Conservation (phyloP, 352 stramenopile genomes). For the Lagenidium giganteum region DNA sequence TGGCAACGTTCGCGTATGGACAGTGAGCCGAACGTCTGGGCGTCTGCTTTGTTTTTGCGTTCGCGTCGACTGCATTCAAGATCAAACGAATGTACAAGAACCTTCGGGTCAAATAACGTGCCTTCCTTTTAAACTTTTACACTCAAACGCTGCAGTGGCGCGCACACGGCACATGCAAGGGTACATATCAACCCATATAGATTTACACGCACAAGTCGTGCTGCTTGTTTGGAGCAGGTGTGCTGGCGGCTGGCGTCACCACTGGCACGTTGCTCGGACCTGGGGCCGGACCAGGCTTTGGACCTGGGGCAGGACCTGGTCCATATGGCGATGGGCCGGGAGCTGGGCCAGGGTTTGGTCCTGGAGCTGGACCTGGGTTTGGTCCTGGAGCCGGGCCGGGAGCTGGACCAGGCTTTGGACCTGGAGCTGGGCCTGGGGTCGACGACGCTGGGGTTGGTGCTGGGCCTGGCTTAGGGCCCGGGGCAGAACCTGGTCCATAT, state of each 20-base stretch:
- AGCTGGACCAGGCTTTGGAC: slow-evolving; percentile 1
- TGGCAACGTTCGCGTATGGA: no score
- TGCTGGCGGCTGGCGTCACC: slow-evolving; percentile 5
- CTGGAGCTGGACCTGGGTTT: slow-evolving; percentile 1
- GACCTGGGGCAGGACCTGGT: slow-evolving; percentile 1
- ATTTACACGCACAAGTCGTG: slow-evolving; percentile 15
- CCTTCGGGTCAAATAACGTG: no score
- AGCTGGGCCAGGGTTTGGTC: neutral
- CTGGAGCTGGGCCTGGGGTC: neutral
- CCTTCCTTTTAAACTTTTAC: no score
- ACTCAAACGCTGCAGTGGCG: no score
- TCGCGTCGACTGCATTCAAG: no score
- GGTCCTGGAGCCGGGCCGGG: neutral
- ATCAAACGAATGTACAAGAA: no score
- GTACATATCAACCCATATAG: neutral
- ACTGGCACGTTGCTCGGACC: neutral
- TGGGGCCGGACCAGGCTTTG: neutral
- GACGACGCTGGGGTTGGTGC: neutral
- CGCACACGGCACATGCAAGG: no score
- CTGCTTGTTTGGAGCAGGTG: slow-evolving; percentile 2
- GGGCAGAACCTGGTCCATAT: no score
- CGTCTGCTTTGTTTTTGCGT: no score
- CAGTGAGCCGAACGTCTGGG: no score
- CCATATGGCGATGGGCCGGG: neutral
- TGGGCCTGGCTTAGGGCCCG: no score